Evolutionary conservation across 768 basidiomycete species (phyloP).

Genomic region (Russula olivacea): DNA sequence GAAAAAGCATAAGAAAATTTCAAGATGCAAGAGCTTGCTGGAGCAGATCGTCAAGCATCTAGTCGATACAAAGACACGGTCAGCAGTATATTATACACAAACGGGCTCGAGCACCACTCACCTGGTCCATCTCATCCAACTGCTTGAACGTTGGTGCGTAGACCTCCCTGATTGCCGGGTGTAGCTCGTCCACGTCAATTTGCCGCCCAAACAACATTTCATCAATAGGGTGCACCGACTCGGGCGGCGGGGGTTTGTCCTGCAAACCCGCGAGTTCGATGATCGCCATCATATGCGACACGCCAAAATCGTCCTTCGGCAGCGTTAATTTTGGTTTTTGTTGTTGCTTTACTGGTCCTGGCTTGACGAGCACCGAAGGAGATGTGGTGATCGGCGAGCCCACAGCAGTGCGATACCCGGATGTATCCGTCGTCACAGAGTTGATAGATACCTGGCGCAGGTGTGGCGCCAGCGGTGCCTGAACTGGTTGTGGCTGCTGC

Average conservation of each 20-base stretch:
- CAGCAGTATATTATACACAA: background rate
- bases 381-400: constrained; percentile 16
- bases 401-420: constrained; percentile 25
- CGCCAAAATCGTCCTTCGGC: constrained; percentile 80
- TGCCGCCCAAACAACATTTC: constrained; percentile 66
- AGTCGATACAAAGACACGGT: background rate
- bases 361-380: constrained; percentile 20
- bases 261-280: constrained; percentile 57
- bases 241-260: constrained; percentile 34
- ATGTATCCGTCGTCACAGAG: constrained; percentile 23
- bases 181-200: constrained; percentile 55
- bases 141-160: constrained; percentile 66
- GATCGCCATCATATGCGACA: constrained; percentile 80
- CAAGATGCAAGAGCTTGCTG: constrained; percentile 14
- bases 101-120: constrained; percentile 29
- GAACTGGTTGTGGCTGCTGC: background rate
- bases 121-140: constrained; percentile 78
- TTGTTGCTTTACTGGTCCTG: constrained; percentile 34
- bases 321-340: constrained; percentile 42
- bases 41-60: constrained; percentile 31
- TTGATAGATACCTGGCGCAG: constrained; percentile 19
- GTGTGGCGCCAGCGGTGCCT: constrained; percentile 8
- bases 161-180: constrained; percentile 66
- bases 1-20: background rate
- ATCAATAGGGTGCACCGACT: constrained; percentile 56